A percentile compares a stretch with the other conserved stretches of the same genome.
Conservation (phyloP, 2,329 filamentous ascomycete genomes). For the Apiospora malaysiana region DNA sequence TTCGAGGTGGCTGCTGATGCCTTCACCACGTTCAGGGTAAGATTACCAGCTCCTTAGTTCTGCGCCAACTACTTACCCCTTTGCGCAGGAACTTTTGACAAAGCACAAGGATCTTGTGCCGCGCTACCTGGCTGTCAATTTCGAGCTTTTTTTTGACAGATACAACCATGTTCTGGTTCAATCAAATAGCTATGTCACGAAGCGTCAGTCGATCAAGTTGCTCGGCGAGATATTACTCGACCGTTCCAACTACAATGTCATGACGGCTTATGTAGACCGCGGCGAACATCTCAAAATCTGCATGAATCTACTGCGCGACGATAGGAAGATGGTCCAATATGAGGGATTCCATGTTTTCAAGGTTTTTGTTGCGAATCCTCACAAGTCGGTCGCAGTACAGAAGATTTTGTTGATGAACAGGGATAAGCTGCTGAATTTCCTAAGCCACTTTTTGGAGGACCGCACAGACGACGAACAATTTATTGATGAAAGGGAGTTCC, state of each 20-base stretch:
- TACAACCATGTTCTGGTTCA: conserved; percentile 90
- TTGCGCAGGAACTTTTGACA: conserved; percentile 80
- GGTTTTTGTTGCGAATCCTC: conserved; percentile 97
- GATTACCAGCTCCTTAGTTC: conserved; percentile 33
- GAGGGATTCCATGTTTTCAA: conserved; percentile 99
- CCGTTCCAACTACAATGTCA: conserved; percentile 95
- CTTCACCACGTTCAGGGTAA: conserved; percentile 93
- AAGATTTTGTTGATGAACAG: conserved; percentile 96
- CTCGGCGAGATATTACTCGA: conserved; percentile 94
- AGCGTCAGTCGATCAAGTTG: conserved; percentile 96
- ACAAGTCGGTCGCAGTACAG: conserved; percentile 96
- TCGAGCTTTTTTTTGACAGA: conserved; percentile 88
- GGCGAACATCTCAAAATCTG: conserved; percentile 97
- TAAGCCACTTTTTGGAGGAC: conserved; percentile 92
- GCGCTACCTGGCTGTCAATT: conserved; percentile 86
- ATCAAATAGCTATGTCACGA: conserved; percentile 96
- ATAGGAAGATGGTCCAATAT: conserved; percentile 99
- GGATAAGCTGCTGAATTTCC: conserved; percentile 85
- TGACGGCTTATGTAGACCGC: conserved; percentile 95
- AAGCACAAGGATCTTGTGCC: conserved; percentile 92
- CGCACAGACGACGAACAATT: conserved; percentile 98
- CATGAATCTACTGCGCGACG: conserved; percentile 95
- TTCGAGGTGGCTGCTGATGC: conserved; percentile 98
- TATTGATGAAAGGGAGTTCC: conserved; percentile 94
- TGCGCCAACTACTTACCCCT: background rate